Conservation (phyloP, 2,329 filamentous ascomycete genomes). For the Colletotrichum incanum region DNA sequence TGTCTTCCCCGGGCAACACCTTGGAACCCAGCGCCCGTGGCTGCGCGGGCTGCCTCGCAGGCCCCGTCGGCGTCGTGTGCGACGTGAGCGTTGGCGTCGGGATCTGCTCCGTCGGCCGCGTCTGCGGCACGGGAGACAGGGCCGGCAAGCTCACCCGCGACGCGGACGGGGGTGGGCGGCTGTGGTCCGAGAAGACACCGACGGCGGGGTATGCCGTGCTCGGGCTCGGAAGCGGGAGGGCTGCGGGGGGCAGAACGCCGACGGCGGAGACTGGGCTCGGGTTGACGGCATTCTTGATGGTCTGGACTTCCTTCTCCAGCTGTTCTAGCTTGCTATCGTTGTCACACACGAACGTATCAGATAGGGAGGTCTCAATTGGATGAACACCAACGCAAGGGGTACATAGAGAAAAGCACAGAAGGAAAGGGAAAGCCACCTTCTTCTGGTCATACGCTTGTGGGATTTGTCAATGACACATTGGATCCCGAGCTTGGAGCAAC, state of each 20-base stretch:
- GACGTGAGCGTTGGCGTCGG: constrained; percentile 49
- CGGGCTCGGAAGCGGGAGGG: constrained; percentile 49
- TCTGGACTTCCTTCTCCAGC: constrained; percentile 45
- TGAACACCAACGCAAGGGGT: not conserved
- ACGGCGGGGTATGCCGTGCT: constrained; percentile 45
- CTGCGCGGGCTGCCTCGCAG: constrained; percentile 50
- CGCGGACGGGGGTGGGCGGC: constrained; percentile 35
- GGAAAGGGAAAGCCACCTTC: constrained; percentile 53
- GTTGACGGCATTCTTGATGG: constrained; percentile 54
- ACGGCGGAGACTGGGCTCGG: constrained; percentile 41
- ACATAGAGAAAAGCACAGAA: not conserved
- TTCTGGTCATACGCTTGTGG: constrained; percentile 62
- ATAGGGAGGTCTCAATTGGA: constrained; percentile 1
- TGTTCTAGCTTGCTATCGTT: constrained; percentile 66
- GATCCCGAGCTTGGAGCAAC: constrained; percentile 61
- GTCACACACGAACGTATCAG: constrained; percentile 24
- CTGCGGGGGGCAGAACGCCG: constrained; percentile 11
- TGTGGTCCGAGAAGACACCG: constrained; percentile 45
- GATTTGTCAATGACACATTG: constrained; percentile 63
- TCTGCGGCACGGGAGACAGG: constrained; percentile 32
- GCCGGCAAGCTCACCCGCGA: constrained; percentile 38
- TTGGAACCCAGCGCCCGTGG: constrained; percentile 63
- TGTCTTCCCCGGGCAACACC: constrained; percentile 66
- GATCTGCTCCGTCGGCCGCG: constrained; percentile 35
- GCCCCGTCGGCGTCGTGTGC: constrained; percentile 50